These are phyloP conservation scores for Myriosclerotinia duriaeana DNA, from an alignment of 2,329 filamentous ascomycete genomes.

Conservation along the genomic window DNA sequence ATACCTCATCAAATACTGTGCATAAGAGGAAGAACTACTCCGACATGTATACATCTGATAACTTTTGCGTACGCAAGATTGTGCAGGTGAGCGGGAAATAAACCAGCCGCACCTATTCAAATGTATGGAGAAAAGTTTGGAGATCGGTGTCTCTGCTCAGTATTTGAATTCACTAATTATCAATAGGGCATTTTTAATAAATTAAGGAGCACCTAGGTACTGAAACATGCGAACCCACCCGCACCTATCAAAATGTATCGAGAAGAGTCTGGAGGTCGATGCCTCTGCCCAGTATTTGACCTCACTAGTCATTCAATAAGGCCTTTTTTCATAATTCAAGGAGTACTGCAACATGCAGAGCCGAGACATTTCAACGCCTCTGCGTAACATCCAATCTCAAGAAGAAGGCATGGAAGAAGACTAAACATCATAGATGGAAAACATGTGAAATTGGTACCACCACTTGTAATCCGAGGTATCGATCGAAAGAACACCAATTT, in stretches of 20 bases:
- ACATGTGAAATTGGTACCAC: conserved; percentile 18
- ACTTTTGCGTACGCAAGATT: conserved; percentile 2
- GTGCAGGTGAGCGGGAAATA: conserved; percentile 13
- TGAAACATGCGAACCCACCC: conserved; percentile 11
- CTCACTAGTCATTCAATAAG: conserved; percentile 16
- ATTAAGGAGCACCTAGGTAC: conserved; percentile 5
- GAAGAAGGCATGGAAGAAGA: conserved; percentile 2
- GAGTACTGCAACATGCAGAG: conserved; percentile 11
- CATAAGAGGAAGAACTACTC: conserved; percentile 10
- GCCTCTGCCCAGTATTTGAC: conserved; percentile 2
- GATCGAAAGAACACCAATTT: conserved; percentile 4
- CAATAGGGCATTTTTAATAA: not conserved
- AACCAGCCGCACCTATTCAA: conserved; percentile 12
- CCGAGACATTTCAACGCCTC: conserved; percentile 18
- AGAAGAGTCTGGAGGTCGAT: not conserved
- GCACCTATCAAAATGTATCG: not conserved
- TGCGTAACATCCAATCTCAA: conserved; percentile 12
- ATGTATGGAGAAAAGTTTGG: not conserved
- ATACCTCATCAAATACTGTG: conserved; percentile 3
- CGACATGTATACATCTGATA: conserved; percentile 17
- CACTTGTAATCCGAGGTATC: conserved; percentile 4
- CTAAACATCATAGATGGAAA: not conserved
- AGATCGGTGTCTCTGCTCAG: not conserved
- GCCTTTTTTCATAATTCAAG: not conserved
- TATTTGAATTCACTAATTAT: conserved; percentile 17